phyloP scores from a whole-genome alignment of 805 yeast genomes.

The Cyberlindnera mycetangii region DNA sequence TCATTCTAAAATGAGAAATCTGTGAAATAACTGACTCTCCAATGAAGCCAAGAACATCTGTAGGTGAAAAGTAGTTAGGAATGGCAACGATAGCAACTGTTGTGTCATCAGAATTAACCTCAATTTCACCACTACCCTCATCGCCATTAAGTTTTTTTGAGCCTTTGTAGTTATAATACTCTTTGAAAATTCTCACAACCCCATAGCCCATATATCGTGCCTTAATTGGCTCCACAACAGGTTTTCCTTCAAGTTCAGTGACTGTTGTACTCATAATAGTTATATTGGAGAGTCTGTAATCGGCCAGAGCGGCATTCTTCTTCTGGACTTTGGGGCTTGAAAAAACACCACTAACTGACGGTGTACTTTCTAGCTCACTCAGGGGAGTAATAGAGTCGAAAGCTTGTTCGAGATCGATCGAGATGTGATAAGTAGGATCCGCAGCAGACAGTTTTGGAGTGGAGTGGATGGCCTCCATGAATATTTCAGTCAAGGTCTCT shows the following conservation, averaged over 20 bases:
- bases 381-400: not conserved
- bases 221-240: slow-evolving; percentile 16
- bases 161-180: slow-evolving; percentile 33
- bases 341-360: too few relatives aligned
- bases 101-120: slow-evolving; percentile 51
- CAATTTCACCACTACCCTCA: slow-evolving; percentile 12
- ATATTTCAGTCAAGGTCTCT: too few relatives aligned
- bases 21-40: slow-evolving; percentile 55
- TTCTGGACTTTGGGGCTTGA: too few relatives aligned
- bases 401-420: slow-evolving; percentile 4
- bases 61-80: slow-evolving; percentile 83
- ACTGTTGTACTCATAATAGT: slow-evolving; percentile 31
- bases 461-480: not conserved
- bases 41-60: slow-evolving; percentile 77
- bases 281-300: slow-evolving; percentile 32
- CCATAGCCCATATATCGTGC: slow-evolving; percentile 75
- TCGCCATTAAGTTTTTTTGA: slow-evolving; percentile 5
- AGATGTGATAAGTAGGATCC: not conserved
- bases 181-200: slow-evolving; percentile 62
- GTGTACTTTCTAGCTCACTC: not conserved
- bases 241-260: not conserved
- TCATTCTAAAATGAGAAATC: slow-evolving; percentile 69
- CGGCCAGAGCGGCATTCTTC: not conserved
- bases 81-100: slow-evolving; percentile 80
- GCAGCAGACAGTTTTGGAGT: not conserved